phyloP scores from a whole-genome alignment of 2,329 filamentous ascomycete genomes.

The Cladorrhinum sp. region DNA sequence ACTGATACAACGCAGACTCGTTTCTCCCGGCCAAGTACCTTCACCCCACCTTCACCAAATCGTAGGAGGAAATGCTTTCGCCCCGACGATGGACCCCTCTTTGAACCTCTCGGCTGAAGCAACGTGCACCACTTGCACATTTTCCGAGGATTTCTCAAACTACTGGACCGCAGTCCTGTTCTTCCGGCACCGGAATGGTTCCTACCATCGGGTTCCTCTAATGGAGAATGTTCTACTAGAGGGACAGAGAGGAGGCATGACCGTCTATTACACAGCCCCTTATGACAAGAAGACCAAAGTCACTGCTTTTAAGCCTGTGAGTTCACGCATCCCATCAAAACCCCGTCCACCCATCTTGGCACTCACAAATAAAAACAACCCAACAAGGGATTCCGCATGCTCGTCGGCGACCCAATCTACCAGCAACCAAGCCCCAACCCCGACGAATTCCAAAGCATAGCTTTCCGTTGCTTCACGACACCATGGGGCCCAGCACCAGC shows the following conservation, averaged over 20 bases:
- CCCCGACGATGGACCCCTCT: conserved; percentile 1
- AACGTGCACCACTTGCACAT: conserved; percentile 23
- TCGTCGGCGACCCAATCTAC: conserved; percentile 22
- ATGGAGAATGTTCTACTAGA: conserved; percentile 9
- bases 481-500: conserved; percentile 12
- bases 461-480: conserved; percentile 16
- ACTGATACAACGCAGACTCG: background rate
- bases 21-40: background rate
- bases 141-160: conserved; percentile 23
- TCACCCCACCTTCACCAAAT: background rate
- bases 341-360: too few relatives aligned
- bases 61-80: background rate
- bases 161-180: conserved; percentile 25
- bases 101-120: conserved; percentile 7
- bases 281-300: conserved; percentile 32
- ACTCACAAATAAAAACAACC: conserved; percentile 27
- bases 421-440: conserved; percentile 26
- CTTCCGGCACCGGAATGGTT: conserved; percentile 22
- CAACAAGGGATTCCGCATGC: conserved; percentile 33
- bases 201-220: conserved; percentile 18
- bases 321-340: background rate
- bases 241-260: conserved; percentile 20
- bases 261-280: conserved; percentile 24
- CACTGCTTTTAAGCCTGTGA: conserved; percentile 37
- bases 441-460: conserved; percentile 27